Evolutionary conservation across 2,329 filamentous ascomycete species (phyloP).

Genomic region (Anthostomella pinea): DNA sequence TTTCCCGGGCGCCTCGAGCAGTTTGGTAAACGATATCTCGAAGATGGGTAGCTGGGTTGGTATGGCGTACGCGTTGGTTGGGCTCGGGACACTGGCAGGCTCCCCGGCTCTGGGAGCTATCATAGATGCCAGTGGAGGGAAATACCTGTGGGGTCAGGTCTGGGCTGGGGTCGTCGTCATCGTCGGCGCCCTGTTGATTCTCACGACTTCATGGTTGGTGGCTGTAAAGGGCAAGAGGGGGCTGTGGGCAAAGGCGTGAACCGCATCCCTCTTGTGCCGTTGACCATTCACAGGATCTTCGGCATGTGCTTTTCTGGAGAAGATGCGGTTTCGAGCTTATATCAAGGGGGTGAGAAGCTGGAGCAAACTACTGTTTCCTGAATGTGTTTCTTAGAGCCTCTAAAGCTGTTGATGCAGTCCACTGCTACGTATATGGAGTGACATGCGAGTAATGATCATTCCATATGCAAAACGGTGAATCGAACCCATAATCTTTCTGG

Average conservation of each 20-base stretch:
- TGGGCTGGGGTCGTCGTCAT: slow-evolving; percentile 21
- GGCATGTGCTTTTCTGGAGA: too few relatives aligned
- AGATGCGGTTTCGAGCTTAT: too few relatives aligned
- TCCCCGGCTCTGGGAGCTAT: slow-evolving; percentile 24
- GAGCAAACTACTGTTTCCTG: too few relatives aligned
- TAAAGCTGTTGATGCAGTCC: too few relatives aligned
- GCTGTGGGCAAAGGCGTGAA: slow-evolving; percentile 4
- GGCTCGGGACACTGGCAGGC: slow-evolving; percentile 22
- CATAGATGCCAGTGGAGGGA: slow-evolving; percentile 19
- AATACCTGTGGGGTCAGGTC: slow-evolving; percentile 20
- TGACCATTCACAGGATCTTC: too few relatives aligned
- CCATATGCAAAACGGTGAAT: too few relatives aligned
- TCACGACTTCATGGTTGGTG: slow-evolving; percentile 8
- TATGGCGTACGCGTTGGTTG: slow-evolving; percentile 22
- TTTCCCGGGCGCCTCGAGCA: slow-evolving; percentile 20
- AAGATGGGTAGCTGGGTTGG: slow-evolving; percentile 27
- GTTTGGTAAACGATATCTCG: slow-evolving; percentile 16
- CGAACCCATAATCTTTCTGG: too few relatives aligned
- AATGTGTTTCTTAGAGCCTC: too few relatives aligned
- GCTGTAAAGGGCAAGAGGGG: not conserved
- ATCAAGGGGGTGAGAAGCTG: too few relatives aligned
- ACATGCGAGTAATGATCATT: too few relatives aligned
- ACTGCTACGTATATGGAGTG: too few relatives aligned
- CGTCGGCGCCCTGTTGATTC: slow-evolving; percentile 8
- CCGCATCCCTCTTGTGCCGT: too few relatives aligned